These are phyloP conservation scores for Coemansia sp. DNA, from an alignment of 192 early-diverging fungal species.

Conservation along the genomic window DNA sequence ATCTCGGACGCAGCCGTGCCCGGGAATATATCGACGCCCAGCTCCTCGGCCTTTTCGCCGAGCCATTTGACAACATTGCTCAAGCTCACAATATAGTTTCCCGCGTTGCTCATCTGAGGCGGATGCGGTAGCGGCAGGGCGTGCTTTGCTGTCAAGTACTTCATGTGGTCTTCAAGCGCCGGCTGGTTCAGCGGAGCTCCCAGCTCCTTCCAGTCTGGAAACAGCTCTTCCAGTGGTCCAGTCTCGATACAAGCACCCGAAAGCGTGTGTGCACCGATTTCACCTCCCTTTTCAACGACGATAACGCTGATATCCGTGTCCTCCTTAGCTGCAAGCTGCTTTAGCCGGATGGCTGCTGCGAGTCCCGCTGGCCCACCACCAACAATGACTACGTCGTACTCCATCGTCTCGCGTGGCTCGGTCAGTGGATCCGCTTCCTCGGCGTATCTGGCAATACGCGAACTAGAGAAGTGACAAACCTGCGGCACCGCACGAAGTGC, in stretches of 20 bases:
- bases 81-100: slow-evolving; percentile 96
- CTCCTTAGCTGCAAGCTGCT: slow-evolving; percentile 84
- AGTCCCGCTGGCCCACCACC: slow-evolving; percentile 94
- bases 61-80: slow-evolving; percentile 95
- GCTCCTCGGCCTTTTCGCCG: slow-evolving; percentile 94
- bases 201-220: slow-evolving; percentile 97
- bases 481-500: neutral
- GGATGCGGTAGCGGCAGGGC: slow-evolving; percentile 88
- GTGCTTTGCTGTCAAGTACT: slow-evolving; percentile 73
- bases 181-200: slow-evolving; percentile 91
- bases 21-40: slow-evolving; percentile 93
- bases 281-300: slow-evolving; percentile 90
- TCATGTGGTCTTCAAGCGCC: slow-evolving; percentile 82
- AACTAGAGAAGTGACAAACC: slow-evolving; percentile 11
- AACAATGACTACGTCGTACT: slow-evolving; percentile 95
- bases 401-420: slow-evolving; percentile 74
- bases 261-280: slow-evolving; percentile 93
- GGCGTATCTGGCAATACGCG: slow-evolving; percentile 20
- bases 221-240: slow-evolving; percentile 88
- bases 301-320: slow-evolving; percentile 86
- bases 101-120: slow-evolving; percentile 93
- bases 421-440: slow-evolving; percentile 54
- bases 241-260: slow-evolving; percentile 96
- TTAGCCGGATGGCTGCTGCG: slow-evolving; percentile 91
- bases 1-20: slow-evolving; percentile 92